Base-by-base conservation (phyloP, 257 asterid species). In the Solanum verrucosum region DNA sequence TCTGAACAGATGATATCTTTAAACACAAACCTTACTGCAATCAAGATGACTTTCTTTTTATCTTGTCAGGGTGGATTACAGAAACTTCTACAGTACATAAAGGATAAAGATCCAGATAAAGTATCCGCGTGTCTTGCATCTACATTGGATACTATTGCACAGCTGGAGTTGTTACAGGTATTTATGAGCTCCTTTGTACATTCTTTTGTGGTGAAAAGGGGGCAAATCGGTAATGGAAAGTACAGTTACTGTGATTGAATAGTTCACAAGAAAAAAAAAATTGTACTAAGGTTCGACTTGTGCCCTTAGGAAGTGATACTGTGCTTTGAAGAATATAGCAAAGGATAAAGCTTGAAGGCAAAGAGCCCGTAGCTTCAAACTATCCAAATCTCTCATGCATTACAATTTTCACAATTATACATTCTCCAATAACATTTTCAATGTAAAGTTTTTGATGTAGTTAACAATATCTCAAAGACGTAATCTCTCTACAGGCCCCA, bases 151-250 rank as follows among this genome's bases (percentile, higher is more conserved):
- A 94, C 92, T 74, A 92, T 97, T 88, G 98, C 98, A 44, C 93
- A 96, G 91, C 72, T 97, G 94, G 99, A 97, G 92, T 89, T 97
- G 94, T 92, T 97, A 78, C 98, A 97, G 98, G 99, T 96, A 92
- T 42, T 85, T 42, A 59, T 90, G 71, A 85, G 42, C 87, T 88
- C 86, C 60, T 70, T 88, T 85, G 40, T 77, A 84, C 88, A 81
- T 34, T 81, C 68, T 81, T 79, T 25, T 29, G 42, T 29, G 27
- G 42, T 46, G 63, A 15, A 79, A 27, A 9, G 29, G 9, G 29
- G 63, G 18, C 5, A 81, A 46, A 8, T 18, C 40, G 9, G 38
- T 42, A 44, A 29, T 0, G 85, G 68, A 81, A 46, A 46, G 42
- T 1, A 46, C 85, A 44, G 10, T 16, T 15, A 9, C n/a, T 29